Conservation (phyloP, 2,329 filamentous ascomycete species). For the Trichoderma atrobrunneum region DNA sequence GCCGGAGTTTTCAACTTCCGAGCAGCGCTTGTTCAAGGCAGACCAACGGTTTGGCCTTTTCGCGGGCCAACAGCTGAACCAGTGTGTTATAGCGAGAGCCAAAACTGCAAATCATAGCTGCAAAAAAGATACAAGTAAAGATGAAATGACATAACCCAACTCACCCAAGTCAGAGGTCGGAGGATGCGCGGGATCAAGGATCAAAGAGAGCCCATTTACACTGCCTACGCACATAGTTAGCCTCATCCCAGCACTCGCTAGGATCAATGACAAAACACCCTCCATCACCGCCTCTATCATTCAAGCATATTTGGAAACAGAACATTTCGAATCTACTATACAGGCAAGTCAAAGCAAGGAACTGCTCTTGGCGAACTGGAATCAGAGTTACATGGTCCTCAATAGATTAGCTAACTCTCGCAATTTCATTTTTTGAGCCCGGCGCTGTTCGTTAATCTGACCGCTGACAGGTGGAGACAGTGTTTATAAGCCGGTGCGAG, state of each 20-base stretch:
- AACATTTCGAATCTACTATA: not conserved
- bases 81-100: not conserved
- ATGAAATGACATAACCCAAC: no score
- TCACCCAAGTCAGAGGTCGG: not conserved
- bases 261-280: not conserved
- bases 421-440: not conserved
- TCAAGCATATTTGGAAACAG: not conserved
- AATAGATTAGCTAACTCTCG: not conserved
- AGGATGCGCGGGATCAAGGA: not conserved
- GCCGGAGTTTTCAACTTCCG: not conserved
- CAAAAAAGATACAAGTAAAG: no score
- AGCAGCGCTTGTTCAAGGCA: not conserved
- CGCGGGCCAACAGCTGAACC: not conserved
- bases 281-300: not conserved
- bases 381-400: not conserved
- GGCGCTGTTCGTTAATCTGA: not conserved
- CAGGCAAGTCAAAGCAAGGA: not conserved
- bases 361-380: not conserved
- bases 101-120: no score
- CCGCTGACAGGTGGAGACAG: not conserved
- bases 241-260: not conserved
- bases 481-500: not conserved
- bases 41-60: not conserved
- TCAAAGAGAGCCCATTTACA: not conserved
- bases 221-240: not conserved